phyloP scores from a whole-genome alignment of 1,284 basidiomycete genomes.

The Athelia psychrophila region DNA sequence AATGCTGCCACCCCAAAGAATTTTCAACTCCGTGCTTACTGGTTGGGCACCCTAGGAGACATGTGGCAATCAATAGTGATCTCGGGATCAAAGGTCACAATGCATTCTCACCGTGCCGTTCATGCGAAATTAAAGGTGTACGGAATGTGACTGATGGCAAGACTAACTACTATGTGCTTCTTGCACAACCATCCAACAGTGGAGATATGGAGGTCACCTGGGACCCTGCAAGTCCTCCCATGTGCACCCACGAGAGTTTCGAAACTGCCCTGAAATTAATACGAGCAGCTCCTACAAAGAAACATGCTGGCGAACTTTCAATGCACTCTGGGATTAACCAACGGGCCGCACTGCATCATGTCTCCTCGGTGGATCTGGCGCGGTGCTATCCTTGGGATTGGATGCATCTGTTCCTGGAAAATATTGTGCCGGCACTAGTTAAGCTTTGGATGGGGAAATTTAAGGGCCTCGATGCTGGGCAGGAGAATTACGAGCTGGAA shows the following conservation, averaged over 20 bases:
- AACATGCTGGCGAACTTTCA: conserved; percentile 11
- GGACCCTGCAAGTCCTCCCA: conserved; percentile 15
- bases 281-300: conserved; percentile 8
- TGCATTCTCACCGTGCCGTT: conserved; percentile 22
- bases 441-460: conserved; percentile 28
- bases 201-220: conserved; percentile 1
- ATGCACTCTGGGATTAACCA: conserved; percentile 21
- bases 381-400: conserved; percentile 24
- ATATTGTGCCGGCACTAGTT: conserved; percentile 21
- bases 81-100: conserved; percentile 29
- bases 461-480: conserved; percentile 21
- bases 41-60: conserved; percentile 24
- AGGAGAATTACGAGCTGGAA: conserved; percentile 15
- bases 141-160: conserved; percentile 4
- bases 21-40: conserved; percentile 24
- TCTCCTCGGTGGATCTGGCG: conserved; percentile 19
- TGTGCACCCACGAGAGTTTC: conserved; percentile 15
- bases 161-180: conserved; percentile 22
- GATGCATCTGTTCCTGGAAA: conserved; percentile 28
- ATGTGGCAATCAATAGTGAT: conserved; percentile 26
- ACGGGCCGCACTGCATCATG: conserved; percentile 11
- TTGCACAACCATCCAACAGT: conserved; percentile 11
- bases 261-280: conserved; percentile 7
- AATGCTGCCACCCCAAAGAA: conserved; percentile 10
- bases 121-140: conserved; percentile 25